Evolutionary conservation across 2,329 filamentous ascomycete species (phyloP).

Genomic region (Monilinia vaccinii-corymbosi): DNA sequence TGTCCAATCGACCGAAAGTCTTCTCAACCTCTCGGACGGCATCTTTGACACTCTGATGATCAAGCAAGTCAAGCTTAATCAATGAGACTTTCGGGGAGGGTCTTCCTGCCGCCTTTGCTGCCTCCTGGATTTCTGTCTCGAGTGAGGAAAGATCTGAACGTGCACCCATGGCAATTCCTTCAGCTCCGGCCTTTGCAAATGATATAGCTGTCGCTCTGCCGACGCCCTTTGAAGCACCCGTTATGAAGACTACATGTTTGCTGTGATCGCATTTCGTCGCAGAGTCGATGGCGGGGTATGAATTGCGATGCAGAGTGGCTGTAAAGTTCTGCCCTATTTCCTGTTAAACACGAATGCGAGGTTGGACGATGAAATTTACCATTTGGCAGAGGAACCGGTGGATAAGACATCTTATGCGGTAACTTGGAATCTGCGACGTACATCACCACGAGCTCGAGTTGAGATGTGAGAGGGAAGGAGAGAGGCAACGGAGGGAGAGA

Average conservation of each 20-base stretch:
- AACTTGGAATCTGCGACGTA: background rate
- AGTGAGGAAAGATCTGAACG: slow-evolving; percentile 13
- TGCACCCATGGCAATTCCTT: slow-evolving; percentile 18
- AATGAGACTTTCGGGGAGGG: slow-evolving; percentile 15
- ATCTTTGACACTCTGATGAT: slow-evolving; percentile 10
- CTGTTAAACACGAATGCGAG: background rate
- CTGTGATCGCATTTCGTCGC: slow-evolving; percentile 18
- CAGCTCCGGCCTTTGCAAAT: slow-evolving; percentile 20
- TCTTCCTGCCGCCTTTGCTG: slow-evolving; percentile 16
- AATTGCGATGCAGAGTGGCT: slow-evolving; percentile 33
- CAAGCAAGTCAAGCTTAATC: slow-evolving; percentile 16
- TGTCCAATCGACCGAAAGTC: slow-evolving; percentile 19
- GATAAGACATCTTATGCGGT: background rate
- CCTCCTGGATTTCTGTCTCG: slow-evolving; percentile 16
- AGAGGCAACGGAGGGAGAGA: background rate
- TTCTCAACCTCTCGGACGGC: slow-evolving; percentile 14
- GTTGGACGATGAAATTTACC: background rate
- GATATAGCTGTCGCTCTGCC: slow-evolving; percentile 19
- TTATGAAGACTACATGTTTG: slow-evolving; percentile 18
- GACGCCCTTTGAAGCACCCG: slow-evolving; percentile 20
- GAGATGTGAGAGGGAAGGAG: background rate
- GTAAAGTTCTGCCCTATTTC: slow-evolving; percentile 4
- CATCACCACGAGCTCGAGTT: background rate
- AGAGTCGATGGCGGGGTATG: slow-evolving; percentile 44
- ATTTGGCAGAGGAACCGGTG: slow-evolving; percentile 4